Evolutionary conservation across 2,329 filamentous ascomycete species (phyloP).

Genomic region (Dactylellina leptospora): DNA sequence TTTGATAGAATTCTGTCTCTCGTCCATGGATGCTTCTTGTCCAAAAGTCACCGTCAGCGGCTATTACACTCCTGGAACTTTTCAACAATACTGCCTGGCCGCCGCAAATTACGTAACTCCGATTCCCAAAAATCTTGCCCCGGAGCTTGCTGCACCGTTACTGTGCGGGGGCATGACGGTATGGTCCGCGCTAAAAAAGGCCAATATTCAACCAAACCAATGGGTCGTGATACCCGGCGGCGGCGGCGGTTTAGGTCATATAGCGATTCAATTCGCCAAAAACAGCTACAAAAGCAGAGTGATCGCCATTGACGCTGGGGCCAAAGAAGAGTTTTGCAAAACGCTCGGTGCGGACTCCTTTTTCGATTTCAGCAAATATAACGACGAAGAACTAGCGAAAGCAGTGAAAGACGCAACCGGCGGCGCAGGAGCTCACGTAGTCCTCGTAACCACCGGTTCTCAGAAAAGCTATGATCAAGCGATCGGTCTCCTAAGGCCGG

Average conservation of each 20-base stretch:
- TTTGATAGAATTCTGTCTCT: constrained; percentile 55
- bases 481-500: constrained; percentile 14
- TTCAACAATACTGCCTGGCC: constrained; percentile 51
- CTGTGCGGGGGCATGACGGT: constrained; percentile 70
- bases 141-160: constrained; percentile 68
- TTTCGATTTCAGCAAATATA: constrained; percentile 55
- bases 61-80: constrained; percentile 57
- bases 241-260: constrained; percentile 57
- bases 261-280: constrained; percentile 57
- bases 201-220: constrained; percentile 59
- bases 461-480: constrained; percentile 43
- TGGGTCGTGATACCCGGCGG: constrained; percentile 57
- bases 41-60: constrained; percentile 55
- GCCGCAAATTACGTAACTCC: constrained; percentile 58
- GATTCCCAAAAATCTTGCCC: constrained; percentile 67
- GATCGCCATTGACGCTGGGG: constrained; percentile 56
- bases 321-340: constrained; percentile 54
- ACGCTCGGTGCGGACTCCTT: constrained; percentile 56
- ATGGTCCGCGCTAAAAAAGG: constrained; percentile 67
- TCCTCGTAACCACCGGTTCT: constrained; percentile 28
- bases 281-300: constrained; percentile 55
- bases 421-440: constrained; percentile 35
- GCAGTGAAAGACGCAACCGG: constrained; percentile 54
- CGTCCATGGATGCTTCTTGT: constrained; percentile 55
- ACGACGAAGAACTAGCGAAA: constrained; percentile 46